Conservation (phyloP, 768 basidiomycete species). For the Auriscalpium orientale region DNA sequence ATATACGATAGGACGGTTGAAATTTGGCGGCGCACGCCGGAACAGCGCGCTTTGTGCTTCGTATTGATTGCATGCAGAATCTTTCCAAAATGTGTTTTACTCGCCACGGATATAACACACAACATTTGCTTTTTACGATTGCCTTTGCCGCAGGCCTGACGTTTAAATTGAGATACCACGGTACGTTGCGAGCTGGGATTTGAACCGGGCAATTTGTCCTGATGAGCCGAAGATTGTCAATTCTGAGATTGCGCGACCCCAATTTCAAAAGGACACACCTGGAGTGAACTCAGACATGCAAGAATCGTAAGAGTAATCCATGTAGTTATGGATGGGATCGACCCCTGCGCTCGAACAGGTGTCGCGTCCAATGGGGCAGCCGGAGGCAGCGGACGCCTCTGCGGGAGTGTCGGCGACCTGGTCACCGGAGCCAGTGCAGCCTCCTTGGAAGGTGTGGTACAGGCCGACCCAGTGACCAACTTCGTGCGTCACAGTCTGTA, state of each 20-base stretch:
- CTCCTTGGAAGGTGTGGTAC: slow-evolving; percentile 53
- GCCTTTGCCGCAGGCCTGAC: no score
- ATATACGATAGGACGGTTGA: no score
- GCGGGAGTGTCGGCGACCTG: slow-evolving; percentile 39
- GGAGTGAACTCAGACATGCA: slow-evolving; percentile 45
- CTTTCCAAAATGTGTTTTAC: no score
- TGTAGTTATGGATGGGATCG: slow-evolving; percentile 31
- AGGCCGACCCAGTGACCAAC: slow-evolving; percentile 56
- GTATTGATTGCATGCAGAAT: no score
- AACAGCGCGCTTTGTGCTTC: no score
- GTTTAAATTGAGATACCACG: slow-evolving; percentile 22
- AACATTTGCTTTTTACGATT: no score
- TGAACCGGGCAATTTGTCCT: slow-evolving; percentile 29
- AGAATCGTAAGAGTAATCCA: slow-evolving; percentile 29
- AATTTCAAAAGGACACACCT: slow-evolving; percentile 20
- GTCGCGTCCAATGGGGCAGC: slow-evolving; percentile 28
- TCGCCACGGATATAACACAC: no score
- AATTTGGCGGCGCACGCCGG: no score
- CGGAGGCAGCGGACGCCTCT: slow-evolving; percentile 32
- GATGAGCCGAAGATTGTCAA: no score
- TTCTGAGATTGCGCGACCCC: no score
- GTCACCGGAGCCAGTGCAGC: slow-evolving; percentile 34
- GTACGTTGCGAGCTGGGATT: slow-evolving; percentile 36
- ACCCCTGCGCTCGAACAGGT: slow-evolving; percentile 21
- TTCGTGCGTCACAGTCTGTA: slow-evolving; percentile 45